Conservation (phyloP, 148 eudicot genomes). For the Chenopodium formosanum region DNA sequence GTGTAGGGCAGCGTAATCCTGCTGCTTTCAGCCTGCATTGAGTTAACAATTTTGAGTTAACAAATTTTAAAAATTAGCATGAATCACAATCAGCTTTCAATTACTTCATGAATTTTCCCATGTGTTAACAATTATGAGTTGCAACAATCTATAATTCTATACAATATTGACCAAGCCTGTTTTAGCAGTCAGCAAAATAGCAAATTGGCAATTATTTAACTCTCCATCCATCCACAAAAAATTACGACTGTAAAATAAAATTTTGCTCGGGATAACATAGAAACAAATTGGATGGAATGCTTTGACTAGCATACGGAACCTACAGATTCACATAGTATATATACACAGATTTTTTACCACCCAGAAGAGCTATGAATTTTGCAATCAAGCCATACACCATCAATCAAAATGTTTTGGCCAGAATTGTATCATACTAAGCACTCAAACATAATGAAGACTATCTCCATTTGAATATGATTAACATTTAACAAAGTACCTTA, state of each 20-base stretch:
- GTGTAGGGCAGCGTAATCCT: constrained; percentile 85
- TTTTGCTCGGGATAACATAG: neutral
- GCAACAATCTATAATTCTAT: neutral
- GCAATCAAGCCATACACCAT: neutral
- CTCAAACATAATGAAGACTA: neutral
- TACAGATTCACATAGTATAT: neutral
- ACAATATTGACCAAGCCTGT: too few species aligned
- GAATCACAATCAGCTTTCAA: neutral
- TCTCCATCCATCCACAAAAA: neutral
- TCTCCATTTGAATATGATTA: neutral
- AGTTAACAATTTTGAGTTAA: neutral
- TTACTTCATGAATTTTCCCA: neutral
- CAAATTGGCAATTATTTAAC: neutral
- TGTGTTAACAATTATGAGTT: neutral
- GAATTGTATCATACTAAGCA: neutral
- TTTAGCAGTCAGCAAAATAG: neutral
- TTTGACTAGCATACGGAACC: neutral
- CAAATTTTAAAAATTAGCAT: too few species aligned
- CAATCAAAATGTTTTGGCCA: neutral
- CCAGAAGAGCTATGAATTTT: neutral
- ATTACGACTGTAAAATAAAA: neutral
- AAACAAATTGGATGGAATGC: neutral
- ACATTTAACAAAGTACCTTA: constrained; percentile 48
- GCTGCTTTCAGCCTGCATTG: constrained; percentile 81
- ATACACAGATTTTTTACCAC: neutral